Conservation (phyloP, 345 rosid genomes). For the Camelina sativa region DNA sequence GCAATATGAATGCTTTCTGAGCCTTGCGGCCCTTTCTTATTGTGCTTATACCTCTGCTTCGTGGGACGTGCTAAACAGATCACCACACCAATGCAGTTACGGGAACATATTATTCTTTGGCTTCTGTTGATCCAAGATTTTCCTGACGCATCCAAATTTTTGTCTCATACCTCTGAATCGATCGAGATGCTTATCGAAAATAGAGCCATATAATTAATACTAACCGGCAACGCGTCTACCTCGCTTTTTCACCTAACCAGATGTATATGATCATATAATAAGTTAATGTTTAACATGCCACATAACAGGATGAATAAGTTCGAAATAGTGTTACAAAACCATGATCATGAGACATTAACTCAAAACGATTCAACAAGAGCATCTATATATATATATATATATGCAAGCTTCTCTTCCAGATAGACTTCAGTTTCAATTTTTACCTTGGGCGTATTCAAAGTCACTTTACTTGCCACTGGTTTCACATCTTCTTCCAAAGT, state of each 20-base stretch:
- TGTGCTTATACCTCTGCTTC: constrained; percentile 52
- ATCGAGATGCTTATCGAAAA: constrained; percentile 33
- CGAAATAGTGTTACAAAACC: not conserved
- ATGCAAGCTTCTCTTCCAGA: constrained; percentile 53
- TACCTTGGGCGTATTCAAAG: constrained; percentile 61
- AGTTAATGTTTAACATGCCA: constrained; percentile 8
- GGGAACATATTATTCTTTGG: constrained; percentile 36
- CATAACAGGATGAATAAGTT: not conserved
- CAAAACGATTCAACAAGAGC: not conserved
- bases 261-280: constrained; percentile 27
- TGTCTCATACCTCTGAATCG: constrained; percentile 11
- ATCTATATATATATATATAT: not conserved
- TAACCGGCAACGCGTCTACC: constrained; percentile 54
- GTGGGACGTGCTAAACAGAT: constrained; percentile 55
- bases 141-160: constrained; percentile 52
- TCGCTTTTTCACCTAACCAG: constrained; percentile 62
- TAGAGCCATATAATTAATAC: constrained; percentile 17
- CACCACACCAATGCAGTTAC: constrained; percentile 75
- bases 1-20: too few relatives aligned
- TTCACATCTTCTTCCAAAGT: constrained; percentile 68
- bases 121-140: constrained; percentile 45
- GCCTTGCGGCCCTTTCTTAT: not conserved
- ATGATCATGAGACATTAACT: constrained; percentile 3
- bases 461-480: constrained; percentile 68
- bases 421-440: constrained; percentile 45